Base-by-base conservation (phyloP, 2,329 filamentous ascomycete genomes). In the Pseudogymnoascus sp. region DNA sequence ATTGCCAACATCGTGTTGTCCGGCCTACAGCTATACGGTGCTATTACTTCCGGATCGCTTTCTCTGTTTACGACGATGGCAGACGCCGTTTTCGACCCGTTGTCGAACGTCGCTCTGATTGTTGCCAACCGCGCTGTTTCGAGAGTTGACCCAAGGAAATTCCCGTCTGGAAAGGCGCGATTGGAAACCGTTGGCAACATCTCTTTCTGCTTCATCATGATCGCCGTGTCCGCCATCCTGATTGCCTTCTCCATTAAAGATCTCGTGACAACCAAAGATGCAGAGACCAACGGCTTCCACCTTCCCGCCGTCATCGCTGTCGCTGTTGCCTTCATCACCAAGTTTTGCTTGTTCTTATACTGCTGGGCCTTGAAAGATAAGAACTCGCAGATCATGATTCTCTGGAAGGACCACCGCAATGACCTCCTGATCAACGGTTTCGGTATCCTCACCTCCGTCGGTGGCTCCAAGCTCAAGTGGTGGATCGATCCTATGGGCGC, bases 31-130 rank as follows among this genome's bases (percentile, higher is more conserved):
- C 79, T 97, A 39, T 99, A 96, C 74, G 95, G 89, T 48, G 95
- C 95, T 66, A 84, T 91, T 54, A 85, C 90, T 0, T 96, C 93
- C 0, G 87, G 89, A 57, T 97, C 92, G n/a, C 83, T 98, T 37
- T 96, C 93, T 4, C 86, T 99, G 57, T 97, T 98, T 79, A 97
- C 95, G 14, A 99, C 93, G 67, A 96, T 96, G 90, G 93, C 93
- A 14, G 95, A 99, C 76, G 87, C 93, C 62, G 82, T 98, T 68
- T 98, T 98, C 77, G 95, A 98, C 73, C 95, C 92, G 7, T 74
- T 96, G 72, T 93, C 90, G 72, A 97, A 96, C 72, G 75, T 97
- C 62, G 93, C 90, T 0, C 82, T 98, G 13, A 92, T 98, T 65
- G 77, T 96, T 39, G 92, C 89, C 66, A 89, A 93, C 75, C 90